Base-by-base conservation (phyloP, 1,284 basidiomycete species). In the Tilletia indica region DNA sequence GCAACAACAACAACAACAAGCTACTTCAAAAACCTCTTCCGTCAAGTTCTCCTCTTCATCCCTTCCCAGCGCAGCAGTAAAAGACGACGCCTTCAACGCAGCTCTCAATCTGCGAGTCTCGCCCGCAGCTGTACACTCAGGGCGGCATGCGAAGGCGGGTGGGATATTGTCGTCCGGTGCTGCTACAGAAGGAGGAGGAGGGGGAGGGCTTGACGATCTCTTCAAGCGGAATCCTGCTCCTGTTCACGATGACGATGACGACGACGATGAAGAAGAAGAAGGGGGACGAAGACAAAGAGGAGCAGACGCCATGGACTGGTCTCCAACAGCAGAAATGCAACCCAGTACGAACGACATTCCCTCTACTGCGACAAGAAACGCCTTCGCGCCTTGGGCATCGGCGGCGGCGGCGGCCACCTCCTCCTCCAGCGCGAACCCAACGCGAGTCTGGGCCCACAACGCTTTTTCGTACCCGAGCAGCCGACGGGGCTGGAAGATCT, bases 401-500 rank as follows among this genome's bases (percentile, higher is more conserved):
- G 25, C 25, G 25, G 25, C 25, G 25, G 25, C 25, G 2, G 25
- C 25, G 25, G 25, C 25, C 9, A 45, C 9, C 14, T 8, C 42
- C 12, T 45, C 42, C 42, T 9, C 42, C 42, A 45, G 42, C 42
- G 14, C 42, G 14, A 45, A 45, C 42, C 9, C 9, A 14, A 45
- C 14, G 14, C 42, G 14, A 45, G 42, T 14, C 67, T 80, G 14
- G 80, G 78, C 2, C 78, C 79, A 14, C 80, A 79, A 39, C 74
- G 74, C 0, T 79, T 80, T 42, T 77, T 76, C 70, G 78, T 73
- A 42, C 78, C 76, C 3, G 71, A 75, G 36, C 67, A 70, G 4
- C 76, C 77, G 12, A 82, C 77, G 16, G 80, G 80, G 2, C 64
- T 82, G 6, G 80, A 82, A 69, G 79, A 82, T 12, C 71, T 79